Conservation (phyloP, 2,329 filamentous ascomycete species). For the Colletotrichum agaves region DNA sequence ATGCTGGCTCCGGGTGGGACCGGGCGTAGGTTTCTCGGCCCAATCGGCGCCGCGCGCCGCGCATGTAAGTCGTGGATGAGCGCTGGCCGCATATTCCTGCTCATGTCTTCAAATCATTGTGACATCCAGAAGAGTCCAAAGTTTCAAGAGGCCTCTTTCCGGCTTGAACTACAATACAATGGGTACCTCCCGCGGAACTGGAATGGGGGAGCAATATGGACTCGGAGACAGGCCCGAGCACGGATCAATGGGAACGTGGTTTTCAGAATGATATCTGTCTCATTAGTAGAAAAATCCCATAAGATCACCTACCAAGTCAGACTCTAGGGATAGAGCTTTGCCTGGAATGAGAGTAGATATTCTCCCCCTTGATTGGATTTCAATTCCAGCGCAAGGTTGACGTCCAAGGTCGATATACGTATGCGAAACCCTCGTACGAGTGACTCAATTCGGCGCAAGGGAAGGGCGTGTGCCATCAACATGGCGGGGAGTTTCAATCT, state of each 20-base stretch:
- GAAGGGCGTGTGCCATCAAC: background rate
- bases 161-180: background rate
- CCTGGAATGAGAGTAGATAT: slow-evolving; percentile 16
- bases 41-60: background rate
- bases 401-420: too few species aligned
- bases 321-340: slow-evolving; percentile 1
- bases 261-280: background rate
- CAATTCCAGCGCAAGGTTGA: slow-evolving; percentile 2
- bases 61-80: too few species aligned
- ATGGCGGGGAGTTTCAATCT: too few species aligned
- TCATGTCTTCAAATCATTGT: too few species aligned
- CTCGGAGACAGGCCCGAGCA: background rate
- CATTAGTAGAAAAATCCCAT: background rate
- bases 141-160: too few species aligned
- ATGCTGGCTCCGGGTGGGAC: too few species aligned
- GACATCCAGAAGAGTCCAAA: too few species aligned
- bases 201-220: background rate
- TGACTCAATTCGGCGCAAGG: slow-evolving; percentile 5
- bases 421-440: background rate
- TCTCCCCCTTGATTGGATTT: slow-evolving; percentile 18
- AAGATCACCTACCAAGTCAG: background rate
- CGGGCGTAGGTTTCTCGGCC: background rate
- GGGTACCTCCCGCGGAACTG: background rate
- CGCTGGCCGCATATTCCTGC: too few species aligned
- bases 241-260: background rate